These are phyloP conservation scores for Spergularia azorica DNA, from an alignment of 179 eudicot species.

Conservation along the genomic window DNA sequence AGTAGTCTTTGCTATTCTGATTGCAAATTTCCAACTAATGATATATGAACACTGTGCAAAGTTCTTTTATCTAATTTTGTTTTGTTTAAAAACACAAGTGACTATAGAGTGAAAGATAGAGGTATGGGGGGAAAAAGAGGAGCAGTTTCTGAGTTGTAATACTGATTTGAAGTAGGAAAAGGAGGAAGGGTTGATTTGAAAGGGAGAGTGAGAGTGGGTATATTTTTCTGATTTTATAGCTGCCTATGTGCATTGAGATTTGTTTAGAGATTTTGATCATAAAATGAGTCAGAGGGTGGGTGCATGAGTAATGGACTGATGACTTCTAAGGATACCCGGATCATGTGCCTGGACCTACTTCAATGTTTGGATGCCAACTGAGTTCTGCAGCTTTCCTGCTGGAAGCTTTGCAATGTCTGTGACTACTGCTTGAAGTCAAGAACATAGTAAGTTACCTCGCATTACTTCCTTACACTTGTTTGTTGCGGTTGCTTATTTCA, in stretches of 20 bases:
- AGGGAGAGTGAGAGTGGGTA: not conserved
- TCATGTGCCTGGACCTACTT: not conserved
- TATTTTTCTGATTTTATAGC: not conserved
- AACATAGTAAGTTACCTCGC: conserved; percentile 1
- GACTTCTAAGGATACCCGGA: not conserved
- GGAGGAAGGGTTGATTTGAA: not conserved
- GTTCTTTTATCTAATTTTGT: not conserved
- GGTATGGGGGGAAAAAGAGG: not conserved
- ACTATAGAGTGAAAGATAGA: not conserved
- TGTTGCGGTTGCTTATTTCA: not conserved
- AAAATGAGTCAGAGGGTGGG: not conserved
- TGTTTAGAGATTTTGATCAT: not conserved
- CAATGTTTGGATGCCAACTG: not conserved
- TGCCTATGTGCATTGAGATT: not conserved
- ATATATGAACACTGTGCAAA: not conserved
- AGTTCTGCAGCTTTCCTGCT: not conserved
- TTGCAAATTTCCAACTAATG: not conserved
- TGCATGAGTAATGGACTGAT: not conserved
- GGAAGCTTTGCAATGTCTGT: conserved; percentile 10
- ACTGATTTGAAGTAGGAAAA: not conserved
- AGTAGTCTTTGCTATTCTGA: not conserved
- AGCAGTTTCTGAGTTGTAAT: not conserved
- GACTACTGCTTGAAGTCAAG: not conserved
- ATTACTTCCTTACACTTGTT: not conserved
- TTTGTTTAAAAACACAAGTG: not conserved